Base-by-base conservation (phyloP, 805 yeast genomes). In the Jamesozyma jinghongensis region DNA sequence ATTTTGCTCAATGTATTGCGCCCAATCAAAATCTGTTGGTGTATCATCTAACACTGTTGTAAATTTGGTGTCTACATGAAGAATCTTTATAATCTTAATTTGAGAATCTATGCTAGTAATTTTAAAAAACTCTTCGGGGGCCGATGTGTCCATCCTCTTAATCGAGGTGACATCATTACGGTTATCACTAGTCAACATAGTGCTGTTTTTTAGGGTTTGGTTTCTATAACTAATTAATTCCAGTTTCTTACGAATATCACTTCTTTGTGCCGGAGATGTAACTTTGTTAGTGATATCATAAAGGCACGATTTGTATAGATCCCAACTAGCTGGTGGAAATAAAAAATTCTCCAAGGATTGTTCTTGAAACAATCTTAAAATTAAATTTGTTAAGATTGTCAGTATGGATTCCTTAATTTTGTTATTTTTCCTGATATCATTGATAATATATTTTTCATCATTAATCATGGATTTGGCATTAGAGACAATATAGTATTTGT, bases 201-300 rank as follows among this genome's bases (percentile, higher is more conserved):
- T 64, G 52, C 75, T 77, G 35, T 77, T 66, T 70, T 79, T 77
- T 39, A 82, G 63, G 2, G 86, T 79, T 60, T 81, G 86, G 55
- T 82, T 82, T 53, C 88, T 63, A 51, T 77, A 79, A 38, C 77
- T 71, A 4, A 81, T 73, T 25, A 81, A 53, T 38, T 78, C 78
- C 37, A 78, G 68, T 42, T 77, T 81, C 33, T 73, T 74, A 12
- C 47, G 47, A 3, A 50, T 41, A 25, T 57, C 59, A 29, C 25
- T 29, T 19, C 43, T 58, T 40, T 52, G 62, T 34, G 31, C 20
- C 18, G 17, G 31, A n/a, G 43, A 53, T 33, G 61, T 63, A 50
- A 37, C 25, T 5, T 57, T 57, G 22, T 36, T 44, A 5, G 41
- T 40, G 3, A 65, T 65, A 17, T 66, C 69, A 43, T 65, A 70